Evolutionary conservation across 345 rosid genomes (phyloP), one percentile per base, ranked within the genome.

Genomic region (Psidium guajava): DNA sequence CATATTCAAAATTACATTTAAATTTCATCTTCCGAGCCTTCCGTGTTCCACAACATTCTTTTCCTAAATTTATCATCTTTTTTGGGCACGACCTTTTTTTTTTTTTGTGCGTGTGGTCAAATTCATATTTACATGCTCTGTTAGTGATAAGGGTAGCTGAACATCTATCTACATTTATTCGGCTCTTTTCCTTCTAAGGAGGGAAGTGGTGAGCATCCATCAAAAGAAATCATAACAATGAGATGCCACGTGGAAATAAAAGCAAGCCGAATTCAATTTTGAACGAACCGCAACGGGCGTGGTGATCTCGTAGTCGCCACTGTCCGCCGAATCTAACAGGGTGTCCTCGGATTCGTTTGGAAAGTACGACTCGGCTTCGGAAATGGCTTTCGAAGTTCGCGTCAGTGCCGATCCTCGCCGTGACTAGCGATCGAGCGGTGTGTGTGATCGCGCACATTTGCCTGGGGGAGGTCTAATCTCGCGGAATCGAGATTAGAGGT

Each of bases 321-420:
- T 2, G 36, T 28, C 21, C 8, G 74, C 74, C 20, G 7, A 15
- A 14, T 36, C 5, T 2, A 8, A 10, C 25, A 3, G 44, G 12
- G 24, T 11, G 3, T 22, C 44, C 22, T 8, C 10, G 3, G 5
- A 28, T 15, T 7, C 22, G 6, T 28, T 0, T 8, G 22, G 28
- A 27, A 40, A 16, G 73, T n/a, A 6, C 6, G 73, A 5, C 36
- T 49, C 16, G 3, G 15, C 32, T 6, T 13, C 0, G 2, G 6
- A 59, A 59, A 59, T 14, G 73, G 73, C 5, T 27, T 14, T 1
- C 1, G 5, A 27, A 14, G 32, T 5, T 10, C 0, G 32, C n/a
- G 3, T 58, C 0, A 5, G 16, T 0, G 32, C 15, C 32, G 16
- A 58, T 3, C 8, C 0, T 3, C 64, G 27, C 27, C 1, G 16